These are phyloP conservation scores for Vanilla planifolia DNA, from an alignment of 106 monocot genomes.

Conservation along the genomic window DNA sequence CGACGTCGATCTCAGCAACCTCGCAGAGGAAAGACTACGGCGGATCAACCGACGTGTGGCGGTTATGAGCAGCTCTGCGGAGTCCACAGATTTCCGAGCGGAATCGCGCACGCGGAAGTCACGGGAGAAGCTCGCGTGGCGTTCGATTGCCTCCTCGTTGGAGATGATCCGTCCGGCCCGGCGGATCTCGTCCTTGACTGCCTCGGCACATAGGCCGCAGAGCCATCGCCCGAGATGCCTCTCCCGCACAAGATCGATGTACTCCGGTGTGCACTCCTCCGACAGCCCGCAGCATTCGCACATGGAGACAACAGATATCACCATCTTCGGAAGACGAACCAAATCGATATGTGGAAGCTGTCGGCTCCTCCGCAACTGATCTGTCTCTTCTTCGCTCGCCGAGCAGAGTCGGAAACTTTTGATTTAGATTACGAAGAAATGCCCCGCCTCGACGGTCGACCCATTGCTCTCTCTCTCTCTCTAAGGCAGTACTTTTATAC, in stretches of 20 bases:
- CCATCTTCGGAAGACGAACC: too few relatives aligned
- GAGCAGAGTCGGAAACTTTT: too few relatives aligned
- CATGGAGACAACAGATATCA: too few relatives aligned
- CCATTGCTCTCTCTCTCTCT: too few relatives aligned
- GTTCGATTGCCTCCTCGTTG: constrained; percentile 31
- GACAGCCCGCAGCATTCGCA: constrained; percentile 51
- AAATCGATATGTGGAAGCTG: too few relatives aligned
- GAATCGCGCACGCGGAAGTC: constrained; percentile 13
- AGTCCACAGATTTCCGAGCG: constrained; percentile 1
- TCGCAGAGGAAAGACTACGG: constrained; percentile 21
- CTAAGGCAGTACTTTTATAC: too few relatives aligned
- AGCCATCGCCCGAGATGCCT: constrained; percentile 34
- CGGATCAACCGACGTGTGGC: constrained; percentile 28
- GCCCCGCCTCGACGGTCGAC: too few relatives aligned
- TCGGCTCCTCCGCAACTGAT: too few relatives aligned
- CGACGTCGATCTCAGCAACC: background rate
- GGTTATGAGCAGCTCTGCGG: constrained; percentile 23
- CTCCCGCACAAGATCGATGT: constrained; percentile 22
- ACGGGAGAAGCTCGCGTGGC: constrained; percentile 25
- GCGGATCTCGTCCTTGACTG: constrained; percentile 35
- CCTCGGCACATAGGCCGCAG: constrained; percentile 49
- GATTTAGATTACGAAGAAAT: too few relatives aligned
- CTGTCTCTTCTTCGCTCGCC: too few relatives aligned
- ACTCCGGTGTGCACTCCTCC: constrained; percentile 46
- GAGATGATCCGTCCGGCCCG: constrained; percentile 26